phyloP scores from a whole-genome alignment of 2,329 filamentous ascomycete species.

The Monascus ruber region DNA sequence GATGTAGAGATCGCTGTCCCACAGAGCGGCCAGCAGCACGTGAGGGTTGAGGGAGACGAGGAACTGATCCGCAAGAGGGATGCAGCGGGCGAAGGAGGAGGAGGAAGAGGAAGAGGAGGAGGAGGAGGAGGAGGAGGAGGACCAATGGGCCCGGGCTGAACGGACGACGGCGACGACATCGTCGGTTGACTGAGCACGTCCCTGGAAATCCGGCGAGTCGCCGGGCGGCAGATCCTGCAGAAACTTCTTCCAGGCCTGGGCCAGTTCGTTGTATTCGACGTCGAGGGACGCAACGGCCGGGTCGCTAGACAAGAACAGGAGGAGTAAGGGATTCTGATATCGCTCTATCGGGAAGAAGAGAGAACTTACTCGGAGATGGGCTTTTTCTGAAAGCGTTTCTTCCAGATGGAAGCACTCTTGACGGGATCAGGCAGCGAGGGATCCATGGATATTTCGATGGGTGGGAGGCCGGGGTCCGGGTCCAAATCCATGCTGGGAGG shows the following conservation, averaged over 20 bases:
- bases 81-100: constrained; percentile 14
- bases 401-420: constrained; percentile 10
- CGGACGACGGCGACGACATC: constrained; percentile 19
- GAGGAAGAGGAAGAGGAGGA: constrained; percentile 6
- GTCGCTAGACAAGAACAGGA: constrained; percentile 8
- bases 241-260: constrained; percentile 25
- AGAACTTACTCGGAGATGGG: constrained; percentile 16
- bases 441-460: constrained; percentile 8
- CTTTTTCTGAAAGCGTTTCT: constrained; percentile 19
- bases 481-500: background rate
- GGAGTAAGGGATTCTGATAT: background rate
- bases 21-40: constrained; percentile 15
- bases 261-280: constrained; percentile 27
- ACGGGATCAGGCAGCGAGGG: constrained; percentile 1
- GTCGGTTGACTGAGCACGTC: constrained; percentile 16
- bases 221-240: constrained; percentile 16
- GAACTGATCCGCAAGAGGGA: constrained; percentile 17
- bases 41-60: constrained; percentile 19
- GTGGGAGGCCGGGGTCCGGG: background rate
- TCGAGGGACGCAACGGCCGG: constrained; percentile 24
- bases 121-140: constrained; percentile 7
- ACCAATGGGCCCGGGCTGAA: constrained; percentile 17
- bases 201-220: constrained; percentile 17
- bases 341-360: background rate
- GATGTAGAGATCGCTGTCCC: constrained; percentile 15